phyloP scores from a whole-genome alignment of 2,329 filamentous ascomycete species.

The Aspergillus fischeri region DNA sequence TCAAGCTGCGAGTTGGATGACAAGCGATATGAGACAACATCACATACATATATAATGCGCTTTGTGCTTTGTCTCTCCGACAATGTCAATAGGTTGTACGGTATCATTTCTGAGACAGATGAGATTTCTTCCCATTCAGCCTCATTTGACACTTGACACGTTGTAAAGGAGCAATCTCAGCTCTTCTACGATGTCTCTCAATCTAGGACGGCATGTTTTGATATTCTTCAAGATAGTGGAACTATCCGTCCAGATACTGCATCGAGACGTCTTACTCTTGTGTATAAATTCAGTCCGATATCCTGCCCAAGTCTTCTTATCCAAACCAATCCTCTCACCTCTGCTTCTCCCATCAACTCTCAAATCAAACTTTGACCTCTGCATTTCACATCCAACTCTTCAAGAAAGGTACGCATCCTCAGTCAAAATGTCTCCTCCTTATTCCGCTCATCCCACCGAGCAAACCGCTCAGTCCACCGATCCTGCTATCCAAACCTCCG shows the following conservation, averaged over 20 bases:
- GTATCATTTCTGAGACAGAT: no score
- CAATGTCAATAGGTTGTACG: no score
- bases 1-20: not conserved
- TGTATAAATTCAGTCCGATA: not conserved
- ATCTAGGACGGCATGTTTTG: not conserved
- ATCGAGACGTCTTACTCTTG: not conserved
- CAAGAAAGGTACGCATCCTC: no score
- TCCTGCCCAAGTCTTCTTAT: not conserved
- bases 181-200: not conserved
- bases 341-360: no score
- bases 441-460: no score
- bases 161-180: not conserved
- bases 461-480: no score
- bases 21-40: no score
- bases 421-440: no score
- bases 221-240: not conserved
- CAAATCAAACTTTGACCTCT: no score
- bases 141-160: not conserved
- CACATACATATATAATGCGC: not conserved
- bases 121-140: no score
- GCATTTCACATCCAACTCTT: no score
- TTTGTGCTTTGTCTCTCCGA: not conserved
- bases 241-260: not conserved
- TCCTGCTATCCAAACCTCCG: no score
- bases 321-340: not conserved